These are phyloP conservation scores for Hypomyces rosellus DNA, from an alignment of 2,329 filamentous ascomycete species.

Conservation along the genomic window DNA sequence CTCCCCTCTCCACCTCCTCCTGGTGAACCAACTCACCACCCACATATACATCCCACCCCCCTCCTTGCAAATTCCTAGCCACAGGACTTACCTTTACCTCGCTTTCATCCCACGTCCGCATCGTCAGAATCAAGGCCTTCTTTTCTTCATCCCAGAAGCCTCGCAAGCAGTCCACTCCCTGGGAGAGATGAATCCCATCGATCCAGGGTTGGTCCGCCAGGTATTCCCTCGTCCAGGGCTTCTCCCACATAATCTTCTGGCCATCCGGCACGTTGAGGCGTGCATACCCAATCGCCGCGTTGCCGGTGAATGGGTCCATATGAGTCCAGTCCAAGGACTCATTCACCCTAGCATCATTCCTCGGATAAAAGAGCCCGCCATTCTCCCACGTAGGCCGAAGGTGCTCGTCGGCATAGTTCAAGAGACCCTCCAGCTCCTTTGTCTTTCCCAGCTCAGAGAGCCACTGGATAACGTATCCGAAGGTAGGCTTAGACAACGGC, in stretches of 20 bases:
- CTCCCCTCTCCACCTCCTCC: not conserved
- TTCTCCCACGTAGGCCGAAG: conserved; percentile 26
- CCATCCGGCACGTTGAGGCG: conserved; percentile 31
- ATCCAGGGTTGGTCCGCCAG: conserved; percentile 9
- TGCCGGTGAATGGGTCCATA: conserved; percentile 31
- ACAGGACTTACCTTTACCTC: not conserved
- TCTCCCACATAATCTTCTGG: conserved; percentile 28
- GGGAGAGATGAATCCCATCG: conserved; percentile 1
- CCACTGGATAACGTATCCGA: conserved; percentile 26
- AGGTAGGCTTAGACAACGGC: conserved; percentile 7
- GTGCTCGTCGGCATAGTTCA: conserved; percentile 22
- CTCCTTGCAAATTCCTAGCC: conserved; percentile 5
- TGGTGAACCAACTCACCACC: conserved; percentile 1
- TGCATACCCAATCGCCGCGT: conserved; percentile 29
- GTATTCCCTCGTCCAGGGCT: conserved; percentile 22
- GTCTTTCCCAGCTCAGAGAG: conserved; percentile 26
- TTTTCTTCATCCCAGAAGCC: conserved; percentile 7
- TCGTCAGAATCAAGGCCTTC: conserved; percentile 3
- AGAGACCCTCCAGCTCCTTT: conserved; percentile 15
- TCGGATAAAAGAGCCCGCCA: conserved; percentile 29
- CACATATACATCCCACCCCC: conserved; percentile 6
- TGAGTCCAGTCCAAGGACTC: conserved; percentile 18
- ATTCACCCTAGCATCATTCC: conserved; percentile 20
- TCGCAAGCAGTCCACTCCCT: conserved; percentile 8
- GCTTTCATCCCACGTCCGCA: conserved; percentile 7